Evolutionary conservation across 495 filamentous ascomycete genomes (phyloP).

Genomic region (Wilcoxina mikolae): DNA sequence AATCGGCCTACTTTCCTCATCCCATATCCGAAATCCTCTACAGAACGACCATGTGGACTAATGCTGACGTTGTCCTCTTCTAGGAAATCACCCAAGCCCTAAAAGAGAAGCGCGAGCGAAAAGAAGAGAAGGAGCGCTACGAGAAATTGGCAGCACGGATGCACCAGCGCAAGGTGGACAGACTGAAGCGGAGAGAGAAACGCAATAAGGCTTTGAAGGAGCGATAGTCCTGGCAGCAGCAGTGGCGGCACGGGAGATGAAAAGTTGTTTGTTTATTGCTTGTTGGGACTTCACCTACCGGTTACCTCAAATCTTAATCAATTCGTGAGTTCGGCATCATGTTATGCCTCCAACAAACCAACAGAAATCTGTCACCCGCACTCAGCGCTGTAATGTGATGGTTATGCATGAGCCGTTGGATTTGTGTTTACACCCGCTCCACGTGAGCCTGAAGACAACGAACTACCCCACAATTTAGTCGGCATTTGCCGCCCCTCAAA

Average conservation of each 20-base stretch:
- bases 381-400: too few relatives aligned
- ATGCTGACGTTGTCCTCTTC: background rate
- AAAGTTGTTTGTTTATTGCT: background rate
- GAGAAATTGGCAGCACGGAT: slow-evolving; percentile 95
- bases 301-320: background rate
- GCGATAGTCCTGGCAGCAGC: slow-evolving; percentile 11
- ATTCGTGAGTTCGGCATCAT: too few relatives aligned
- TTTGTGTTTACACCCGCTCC: too few relatives aligned
- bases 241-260: background rate
- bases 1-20: background rate
- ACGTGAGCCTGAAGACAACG: too few relatives aligned
- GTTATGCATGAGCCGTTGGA: too few relatives aligned
- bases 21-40: background rate
- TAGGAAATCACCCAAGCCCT: slow-evolving; percentile 38
- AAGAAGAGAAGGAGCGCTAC: slow-evolving; percentile 86
- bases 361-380: too few relatives aligned
- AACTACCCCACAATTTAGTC: too few relatives aligned
- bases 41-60: background rate
- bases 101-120: slow-evolving; percentile 65
- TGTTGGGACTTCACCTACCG: background rate
- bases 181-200: slow-evolving; percentile 88
- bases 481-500: background rate
- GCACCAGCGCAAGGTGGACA: slow-evolving; percentile 87
- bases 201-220: slow-evolving; percentile 83
- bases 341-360: too few relatives aligned